Evolutionary conservation across 257 asterid species (phyloP).

Genomic region (Apocynum venetum): DNA sequence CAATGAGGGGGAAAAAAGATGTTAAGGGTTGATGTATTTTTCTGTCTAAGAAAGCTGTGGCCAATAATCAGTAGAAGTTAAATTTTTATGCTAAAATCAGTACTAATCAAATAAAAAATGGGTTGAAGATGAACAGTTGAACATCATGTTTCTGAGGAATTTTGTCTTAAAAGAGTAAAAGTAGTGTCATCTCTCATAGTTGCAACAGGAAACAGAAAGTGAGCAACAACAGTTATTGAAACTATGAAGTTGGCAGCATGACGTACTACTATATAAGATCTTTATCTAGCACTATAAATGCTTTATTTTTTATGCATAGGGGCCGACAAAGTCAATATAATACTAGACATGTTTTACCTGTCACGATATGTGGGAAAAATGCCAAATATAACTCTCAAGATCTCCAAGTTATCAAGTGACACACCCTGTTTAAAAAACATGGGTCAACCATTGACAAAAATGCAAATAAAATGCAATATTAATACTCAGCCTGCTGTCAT

Average conservation of each 20-base stretch:
- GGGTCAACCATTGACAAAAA: neutral
- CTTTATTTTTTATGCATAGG: neutral
- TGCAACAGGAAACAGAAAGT: neutral
- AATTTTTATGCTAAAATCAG: neutral
- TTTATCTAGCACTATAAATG: neutral
- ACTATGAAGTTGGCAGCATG: neutral
- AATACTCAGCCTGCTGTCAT: neutral
- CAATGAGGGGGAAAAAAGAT: conserved; percentile 12
- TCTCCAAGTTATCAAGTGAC: conserved; percentile 58
- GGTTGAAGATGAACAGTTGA: neutral
- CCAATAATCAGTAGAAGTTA: neutral
- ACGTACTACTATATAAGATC: neutral
- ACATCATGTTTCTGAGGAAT: neutral
- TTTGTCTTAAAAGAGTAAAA: neutral
- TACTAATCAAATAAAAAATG: neutral
- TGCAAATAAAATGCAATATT: neutral
- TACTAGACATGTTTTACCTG: conserved; percentile 43
- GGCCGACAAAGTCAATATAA: neutral
- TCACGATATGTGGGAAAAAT: conserved; percentile 91
- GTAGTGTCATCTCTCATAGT: neutral
- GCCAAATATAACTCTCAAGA: conserved; percentile 82
- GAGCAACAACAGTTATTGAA: neutral
- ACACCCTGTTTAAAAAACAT: conserved; percentile 42
- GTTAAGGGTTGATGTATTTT: conserved; percentile 6
- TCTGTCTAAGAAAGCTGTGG: neutral